Evolutionary conservation across 83 land plant species (phyloP), one percentile per base, ranked within the genome.

Genomic region (Isoetes engelmannii): DNA sequence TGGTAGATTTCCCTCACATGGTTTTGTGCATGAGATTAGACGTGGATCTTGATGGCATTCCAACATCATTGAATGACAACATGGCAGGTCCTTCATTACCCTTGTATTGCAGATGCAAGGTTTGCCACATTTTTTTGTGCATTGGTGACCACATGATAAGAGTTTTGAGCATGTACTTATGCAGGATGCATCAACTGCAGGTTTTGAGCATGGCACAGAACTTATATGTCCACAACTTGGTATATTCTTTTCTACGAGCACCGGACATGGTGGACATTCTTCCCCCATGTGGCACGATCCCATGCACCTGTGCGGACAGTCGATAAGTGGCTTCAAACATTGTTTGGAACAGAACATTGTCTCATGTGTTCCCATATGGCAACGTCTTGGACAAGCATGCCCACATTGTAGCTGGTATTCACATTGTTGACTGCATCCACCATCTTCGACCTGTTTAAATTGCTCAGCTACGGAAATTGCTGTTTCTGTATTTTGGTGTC

Each of bases 311-410:
- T 75, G 77, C 0, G 41, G 13, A 9, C 74, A 75, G 18, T 42
- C 1, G 5, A 4, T 4, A 15, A 19, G 47, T 53, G 57, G 55
- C 4, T 53, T 41, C 5, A 44, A 55, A 59, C 77, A 75, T 4
- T 28, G 49, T 12, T 75, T 75, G 7, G 77, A 73, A 44, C 77
- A 74, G 17, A 68, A 18, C 9, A 74, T 48, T 10, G n/a, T 46
- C 12, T 74, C 73, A n/a, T 74, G 77, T 9, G 37, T 20, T 9
- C 64, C 75, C 5, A 64, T 61, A 47, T 74, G 77, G 19, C 73
- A 74, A 19, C 74, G 60, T 58, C 60, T 74, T 43, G 73, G 65
- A 20, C 77, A 74, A 8, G 45, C 74, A 74, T 69, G 77, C 28
- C 74, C 77, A 47, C 77, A 74, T 15, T 57, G 18, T 42, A 74